Percentiles rank a stretch among this genome's conserved stretches.
Conservation (phyloP, 2,329 filamentous ascomycete genomes). For the Phialemonium atrogriseum region DNA sequence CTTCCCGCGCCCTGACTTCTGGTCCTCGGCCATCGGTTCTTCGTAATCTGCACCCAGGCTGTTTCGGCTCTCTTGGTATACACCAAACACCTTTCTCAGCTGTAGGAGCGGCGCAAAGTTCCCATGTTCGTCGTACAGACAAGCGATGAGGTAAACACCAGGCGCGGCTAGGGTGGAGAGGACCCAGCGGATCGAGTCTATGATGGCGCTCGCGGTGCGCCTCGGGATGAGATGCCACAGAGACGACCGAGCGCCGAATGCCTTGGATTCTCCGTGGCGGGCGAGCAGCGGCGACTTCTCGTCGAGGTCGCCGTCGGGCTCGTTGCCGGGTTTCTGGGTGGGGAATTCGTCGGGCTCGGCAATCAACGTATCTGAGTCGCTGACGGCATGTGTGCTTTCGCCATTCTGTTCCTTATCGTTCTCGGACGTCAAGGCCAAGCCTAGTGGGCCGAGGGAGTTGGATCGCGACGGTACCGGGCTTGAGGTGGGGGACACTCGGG, state of each 20-base stretch:
- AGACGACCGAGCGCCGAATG: slow-evolving; percentile 26
- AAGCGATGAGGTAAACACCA: slow-evolving; percentile 73
- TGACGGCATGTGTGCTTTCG: slow-evolving; percentile 14
- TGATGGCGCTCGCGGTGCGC: slow-evolving; percentile 61
- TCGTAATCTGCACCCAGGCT: slow-evolving; percentile 25
- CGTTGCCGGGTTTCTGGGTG: slow-evolving; percentile 15
- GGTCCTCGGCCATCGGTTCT: slow-evolving; percentile 33
- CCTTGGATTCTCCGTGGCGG: slow-evolving; percentile 20
- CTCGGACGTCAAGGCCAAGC: slow-evolving; percentile 35
- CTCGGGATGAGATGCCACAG: slow-evolving; percentile 54
- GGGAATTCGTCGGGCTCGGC: slow-evolving; percentile 26
- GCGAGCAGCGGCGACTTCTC: slow-evolving; percentile 65
- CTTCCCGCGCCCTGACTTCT: slow-evolving; percentile 18
- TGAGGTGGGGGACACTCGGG: slow-evolving; percentile 61
- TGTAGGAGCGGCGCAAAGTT: slow-evolving; percentile 71
- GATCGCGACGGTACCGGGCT: slow-evolving; percentile 49
- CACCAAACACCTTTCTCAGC: slow-evolving; percentile 54
- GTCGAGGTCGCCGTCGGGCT: slow-evolving; percentile 25
- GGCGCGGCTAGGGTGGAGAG: slow-evolving; percentile 72
- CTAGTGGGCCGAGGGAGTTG: slow-evolving; percentile 50
- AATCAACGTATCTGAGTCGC: slow-evolving; percentile 21
- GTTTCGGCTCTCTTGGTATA: too few relatives aligned
- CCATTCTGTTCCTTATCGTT: slow-evolving; percentile 25
- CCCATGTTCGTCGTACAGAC: slow-evolving; percentile 73
- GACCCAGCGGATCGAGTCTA: slow-evolving; percentile 70